Evolutionary conservation across 768 basidiomycete species (phyloP), one percentile per base, ranked within the genome.

Genomic region (Auricularia cornea): DNA sequence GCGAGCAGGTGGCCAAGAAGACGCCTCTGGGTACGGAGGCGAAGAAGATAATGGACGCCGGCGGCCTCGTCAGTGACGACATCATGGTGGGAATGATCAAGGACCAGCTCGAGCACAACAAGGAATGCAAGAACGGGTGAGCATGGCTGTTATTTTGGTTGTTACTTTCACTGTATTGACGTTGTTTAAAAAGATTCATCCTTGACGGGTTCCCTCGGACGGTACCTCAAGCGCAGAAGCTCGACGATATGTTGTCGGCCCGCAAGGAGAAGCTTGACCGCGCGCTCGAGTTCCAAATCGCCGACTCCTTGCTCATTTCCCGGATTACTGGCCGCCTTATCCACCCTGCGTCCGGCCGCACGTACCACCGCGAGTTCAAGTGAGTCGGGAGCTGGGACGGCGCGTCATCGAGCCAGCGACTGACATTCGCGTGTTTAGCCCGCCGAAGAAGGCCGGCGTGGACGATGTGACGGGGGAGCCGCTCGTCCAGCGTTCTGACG

Each of bases 151-250:
- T 35, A 28, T 23, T 59, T 56, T 32, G 26, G 29, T 54, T 52
- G n/a, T n/a, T n/a, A n/a, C n/a, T n/a, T 38, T 38, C 35, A 14
- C 8, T 8, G 8, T 38, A 20, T 30, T 38, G 18, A 6, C 29
- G 11, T 40, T 57, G 20, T 32, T 28, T 12, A 41, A 61, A 18
- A 68, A 98, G 96, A 40, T 99, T 99, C 76, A 97, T 99, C 63
- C 82, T 99, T 60, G 97, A 99, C 71, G 97, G 97, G n/a, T 99
- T 99, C 85, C 97, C 97, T 48, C 88, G 97, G 51, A 98, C 96
- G 3, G 92, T 98, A 38, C 87, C 90, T 11, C 97, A 99, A 71
- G 97, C 97, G 2, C 84, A 95, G 77, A 98, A 97, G 76, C 87
- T 99, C 62, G 96, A 96, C 72, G 78, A 80, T 64, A 98, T 99